These are phyloP conservation scores for Colletotrichum orchidophilum DNA, from an alignment of 2,329 filamentous ascomycete species.

Conservation along the genomic window DNA sequence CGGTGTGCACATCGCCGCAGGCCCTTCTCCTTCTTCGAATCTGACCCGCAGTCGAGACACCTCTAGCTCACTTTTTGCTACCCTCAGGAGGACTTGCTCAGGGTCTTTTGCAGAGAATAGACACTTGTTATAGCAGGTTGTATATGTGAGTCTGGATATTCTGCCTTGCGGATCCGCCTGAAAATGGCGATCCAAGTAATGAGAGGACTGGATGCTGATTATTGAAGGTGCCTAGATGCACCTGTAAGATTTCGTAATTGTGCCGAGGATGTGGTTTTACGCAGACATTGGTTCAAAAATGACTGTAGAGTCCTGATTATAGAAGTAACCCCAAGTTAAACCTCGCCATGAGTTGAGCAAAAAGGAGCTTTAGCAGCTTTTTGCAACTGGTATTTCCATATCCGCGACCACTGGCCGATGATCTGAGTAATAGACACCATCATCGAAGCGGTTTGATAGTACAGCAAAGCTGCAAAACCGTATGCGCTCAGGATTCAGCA, in stretches of 20 bases:
- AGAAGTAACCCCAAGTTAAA: too few species aligned
- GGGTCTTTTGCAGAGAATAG: neutral
- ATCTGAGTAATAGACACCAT: conserved; percentile 70
- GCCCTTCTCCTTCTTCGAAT: conserved; percentile 1
- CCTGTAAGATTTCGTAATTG: too few species aligned
- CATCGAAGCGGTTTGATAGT: conserved; percentile 70
- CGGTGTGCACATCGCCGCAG: conserved; percentile 12
- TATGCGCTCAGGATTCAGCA: conserved; percentile 52
- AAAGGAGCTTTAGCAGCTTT: too few species aligned
- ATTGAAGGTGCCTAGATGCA: too few species aligned
- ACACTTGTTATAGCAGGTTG: too few species aligned
- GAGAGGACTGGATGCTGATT: too few species aligned
- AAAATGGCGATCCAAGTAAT: too few species aligned
- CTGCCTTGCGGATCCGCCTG: neutral
- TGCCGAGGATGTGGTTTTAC: too few species aligned
- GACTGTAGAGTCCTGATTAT: too few species aligned
- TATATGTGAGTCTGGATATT: too few species aligned
- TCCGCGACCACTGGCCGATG: conserved; percentile 74
- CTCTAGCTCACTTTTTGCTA: conserved; percentile 24
- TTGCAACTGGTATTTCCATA: conserved; percentile 47
- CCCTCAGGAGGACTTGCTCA: conserved; percentile 18
- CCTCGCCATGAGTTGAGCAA: too few species aligned
- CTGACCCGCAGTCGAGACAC: conserved; percentile 6
- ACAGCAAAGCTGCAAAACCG: conserved; percentile 64
- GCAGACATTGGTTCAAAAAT: too few species aligned